These are phyloP conservation scores for Wakefieldia striispora DNA, from an alignment of 768 basidiomycete genomes.

Conservation along the genomic window DNA sequence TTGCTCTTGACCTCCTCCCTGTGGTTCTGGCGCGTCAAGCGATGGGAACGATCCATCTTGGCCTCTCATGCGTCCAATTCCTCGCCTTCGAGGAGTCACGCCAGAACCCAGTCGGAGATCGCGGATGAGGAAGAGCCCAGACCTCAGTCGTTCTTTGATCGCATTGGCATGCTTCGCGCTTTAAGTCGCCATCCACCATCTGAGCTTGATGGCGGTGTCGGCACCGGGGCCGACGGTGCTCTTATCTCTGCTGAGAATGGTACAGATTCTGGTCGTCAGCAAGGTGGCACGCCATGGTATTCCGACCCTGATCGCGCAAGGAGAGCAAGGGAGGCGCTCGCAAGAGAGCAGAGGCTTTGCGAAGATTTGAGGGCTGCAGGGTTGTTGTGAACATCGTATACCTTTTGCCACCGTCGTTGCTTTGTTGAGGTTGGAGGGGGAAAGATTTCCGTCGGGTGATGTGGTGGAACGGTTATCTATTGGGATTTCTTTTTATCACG, in stretches of 20 bases:
- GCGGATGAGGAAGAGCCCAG: slow-evolving; percentile 26
- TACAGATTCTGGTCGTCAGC: slow-evolving; percentile 29
- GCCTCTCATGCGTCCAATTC: slow-evolving; percentile 37
- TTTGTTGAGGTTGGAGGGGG: slow-evolving; percentile 1
- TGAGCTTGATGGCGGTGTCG: slow-evolving; percentile 5
- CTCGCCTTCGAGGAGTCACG: slow-evolving; percentile 35
- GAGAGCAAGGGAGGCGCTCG: slow-evolving; percentile 44
- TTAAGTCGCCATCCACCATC: slow-evolving; percentile 9
- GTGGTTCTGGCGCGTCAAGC: slow-evolving; percentile 86
- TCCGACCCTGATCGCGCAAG: slow-evolving; percentile 46
- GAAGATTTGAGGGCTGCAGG: slow-evolving; percentile 63
- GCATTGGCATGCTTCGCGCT: slow-evolving; percentile 22
- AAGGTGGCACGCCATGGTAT: slow-evolving; percentile 31
- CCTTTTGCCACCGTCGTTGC: not conserved
- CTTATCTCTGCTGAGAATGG: slow-evolving; percentile 20
- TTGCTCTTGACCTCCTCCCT: slow-evolving; percentile 87
- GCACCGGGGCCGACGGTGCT: slow-evolving; percentile 7
- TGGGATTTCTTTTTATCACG: slow-evolving; percentile 17
- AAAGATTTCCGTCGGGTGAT: not conserved
- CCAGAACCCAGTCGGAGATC: slow-evolving; percentile 25
- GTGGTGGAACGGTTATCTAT: not conserved
- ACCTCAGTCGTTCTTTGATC: slow-evolving; percentile 30
- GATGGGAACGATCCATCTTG: slow-evolving; percentile 80
- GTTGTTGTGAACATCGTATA: slow-evolving; percentile 43
- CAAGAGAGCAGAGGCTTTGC: slow-evolving; percentile 56